Conservation (phyloP, 371 early-diverging fungal species). For the Actinomortierella wolfii region DNA sequence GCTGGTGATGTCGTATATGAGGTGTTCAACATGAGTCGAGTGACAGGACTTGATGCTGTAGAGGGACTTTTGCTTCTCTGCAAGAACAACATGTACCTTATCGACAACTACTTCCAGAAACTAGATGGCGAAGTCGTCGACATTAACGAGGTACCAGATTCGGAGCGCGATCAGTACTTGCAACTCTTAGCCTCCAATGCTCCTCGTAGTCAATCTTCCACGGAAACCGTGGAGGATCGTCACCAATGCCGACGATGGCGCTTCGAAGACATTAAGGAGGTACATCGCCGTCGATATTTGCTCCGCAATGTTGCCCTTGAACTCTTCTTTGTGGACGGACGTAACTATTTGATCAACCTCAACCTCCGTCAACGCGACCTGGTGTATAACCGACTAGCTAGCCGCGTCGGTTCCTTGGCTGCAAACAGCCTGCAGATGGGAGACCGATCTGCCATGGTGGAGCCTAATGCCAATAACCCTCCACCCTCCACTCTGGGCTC, state of each 20-base stretch:
- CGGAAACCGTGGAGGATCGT: conserved; percentile 55
- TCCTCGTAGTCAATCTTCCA: conserved; percentile 53
- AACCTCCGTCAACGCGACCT: conserved; percentile 68
- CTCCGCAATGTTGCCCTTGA: conserved; percentile 76
- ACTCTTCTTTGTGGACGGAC: conserved; percentile 78
- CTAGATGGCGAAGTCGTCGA: conserved; percentile 78
- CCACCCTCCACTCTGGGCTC: conserved; percentile 43
- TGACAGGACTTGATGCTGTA: conserved; percentile 72
- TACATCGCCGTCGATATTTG: conserved; percentile 51
- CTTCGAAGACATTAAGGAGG: conserved; percentile 73
- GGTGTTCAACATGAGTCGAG: conserved; percentile 74
- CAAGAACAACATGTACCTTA: conserved; percentile 74
- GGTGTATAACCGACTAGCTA: conserved; percentile 67
- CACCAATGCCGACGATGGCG: conserved; percentile 68
- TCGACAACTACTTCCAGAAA: conserved; percentile 77
- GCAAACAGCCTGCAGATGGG: conserved; percentile 41
- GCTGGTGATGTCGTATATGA: conserved; percentile 75
- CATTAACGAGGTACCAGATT: conserved; percentile 69
- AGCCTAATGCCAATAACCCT: conserved; percentile 50
- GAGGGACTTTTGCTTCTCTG: conserved; percentile 76
- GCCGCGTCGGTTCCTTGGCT: conserved; percentile 51
- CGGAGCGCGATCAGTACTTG: conserved; percentile 73
- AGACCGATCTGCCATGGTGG: conserved; percentile 41
- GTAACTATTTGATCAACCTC: conserved; percentile 74
- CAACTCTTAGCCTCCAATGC: conserved; percentile 64